Evolutionary conservation across 306 rosid genomes (phyloP).

Genomic region (Rubus parviflorus): DNA sequence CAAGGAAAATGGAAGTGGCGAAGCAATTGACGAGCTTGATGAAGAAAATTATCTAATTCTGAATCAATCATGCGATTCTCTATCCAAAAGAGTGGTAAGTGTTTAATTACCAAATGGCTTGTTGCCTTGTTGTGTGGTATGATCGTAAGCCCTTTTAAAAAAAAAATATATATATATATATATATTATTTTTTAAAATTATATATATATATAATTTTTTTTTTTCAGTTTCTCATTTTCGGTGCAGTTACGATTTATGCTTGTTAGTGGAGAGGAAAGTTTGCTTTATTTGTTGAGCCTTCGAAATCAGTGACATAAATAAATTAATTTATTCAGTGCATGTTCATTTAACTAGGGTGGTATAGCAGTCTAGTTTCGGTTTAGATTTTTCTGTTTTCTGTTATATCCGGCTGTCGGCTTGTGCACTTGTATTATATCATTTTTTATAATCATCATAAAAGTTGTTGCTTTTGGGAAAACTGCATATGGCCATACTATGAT

Average conservation of each 20-base stretch:
- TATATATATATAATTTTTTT: background rate
- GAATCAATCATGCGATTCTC: conserved; percentile 43
- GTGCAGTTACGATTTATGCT: background rate
- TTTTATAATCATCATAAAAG: background rate
- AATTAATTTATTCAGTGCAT: background rate
- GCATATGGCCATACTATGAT: background rate
- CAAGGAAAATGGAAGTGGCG: conserved; percentile 41
- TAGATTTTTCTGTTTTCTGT: background rate
- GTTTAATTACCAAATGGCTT: background rate
- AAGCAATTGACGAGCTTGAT: conserved; percentile 40
- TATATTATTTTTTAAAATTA: background rate
- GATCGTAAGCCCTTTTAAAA: background rate
- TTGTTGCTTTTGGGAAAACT: background rate
- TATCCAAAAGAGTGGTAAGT: conserved; percentile 50
- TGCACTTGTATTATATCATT: background rate
- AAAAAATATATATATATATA: background rate
- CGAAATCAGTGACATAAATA: background rate
- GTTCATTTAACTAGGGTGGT: background rate
- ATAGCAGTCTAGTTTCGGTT: background rate
- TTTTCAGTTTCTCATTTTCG: conserved; percentile 24
- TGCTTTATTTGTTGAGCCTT: background rate
- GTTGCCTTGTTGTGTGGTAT: background rate
- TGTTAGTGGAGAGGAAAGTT: background rate
- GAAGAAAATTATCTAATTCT: conserved; percentile 43
- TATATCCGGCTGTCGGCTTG: background rate